phyloP scores from a whole-genome alignment of 2,329 filamentous ascomycete genomes.

The Zasmidium citrigriseum region DNA sequence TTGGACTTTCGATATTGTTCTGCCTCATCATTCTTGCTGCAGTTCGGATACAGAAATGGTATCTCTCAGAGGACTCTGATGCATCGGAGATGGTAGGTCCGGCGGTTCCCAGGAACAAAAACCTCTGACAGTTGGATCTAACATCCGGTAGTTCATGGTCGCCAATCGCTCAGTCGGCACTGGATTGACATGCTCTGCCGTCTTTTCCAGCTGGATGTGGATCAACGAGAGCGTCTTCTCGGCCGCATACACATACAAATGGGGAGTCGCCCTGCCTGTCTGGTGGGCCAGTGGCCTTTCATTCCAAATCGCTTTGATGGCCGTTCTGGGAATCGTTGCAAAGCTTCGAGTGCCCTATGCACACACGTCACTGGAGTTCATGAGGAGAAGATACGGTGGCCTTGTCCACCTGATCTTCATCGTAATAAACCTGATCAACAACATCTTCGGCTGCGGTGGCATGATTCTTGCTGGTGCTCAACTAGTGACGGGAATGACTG shows the following conservation, averaged over 20 bases:
- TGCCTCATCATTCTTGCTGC: slow-evolving; percentile 50
- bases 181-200: slow-evolving; percentile 34
- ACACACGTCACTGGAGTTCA: slow-evolving; percentile 54
- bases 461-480: slow-evolving; percentile 34
- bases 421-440: slow-evolving; percentile 32
- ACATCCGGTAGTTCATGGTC: slow-evolving; percentile 36
- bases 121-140: too few relatives aligned
- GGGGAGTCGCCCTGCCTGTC: slow-evolving; percentile 27
- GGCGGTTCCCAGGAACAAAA: too few relatives aligned
- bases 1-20: slow-evolving; percentile 51
- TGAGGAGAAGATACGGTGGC: slow-evolving; percentile 40
- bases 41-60: slow-evolving; percentile 48
- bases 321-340: slow-evolving; percentile 49
- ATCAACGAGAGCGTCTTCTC: slow-evolving; percentile 47
- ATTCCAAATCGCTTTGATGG: slow-evolving; percentile 55
- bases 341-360: slow-evolving; percentile 54
- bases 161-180: slow-evolving; percentile 32
- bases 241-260: slow-evolving; percentile 38
- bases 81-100: slow-evolving; percentile 44
- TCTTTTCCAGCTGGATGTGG: slow-evolving; percentile 41
- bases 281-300: slow-evolving; percentile 43
- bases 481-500: slow-evolving; percentile 41
- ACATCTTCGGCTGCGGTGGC: slow-evolving; percentile 41
- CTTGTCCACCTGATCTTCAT: slow-evolving; percentile 31
- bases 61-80: slow-evolving; percentile 44